Evolutionary conservation across 768 basidiomycete genomes (phyloP).

Genomic region (Steccherinum ochraceum): DNA sequence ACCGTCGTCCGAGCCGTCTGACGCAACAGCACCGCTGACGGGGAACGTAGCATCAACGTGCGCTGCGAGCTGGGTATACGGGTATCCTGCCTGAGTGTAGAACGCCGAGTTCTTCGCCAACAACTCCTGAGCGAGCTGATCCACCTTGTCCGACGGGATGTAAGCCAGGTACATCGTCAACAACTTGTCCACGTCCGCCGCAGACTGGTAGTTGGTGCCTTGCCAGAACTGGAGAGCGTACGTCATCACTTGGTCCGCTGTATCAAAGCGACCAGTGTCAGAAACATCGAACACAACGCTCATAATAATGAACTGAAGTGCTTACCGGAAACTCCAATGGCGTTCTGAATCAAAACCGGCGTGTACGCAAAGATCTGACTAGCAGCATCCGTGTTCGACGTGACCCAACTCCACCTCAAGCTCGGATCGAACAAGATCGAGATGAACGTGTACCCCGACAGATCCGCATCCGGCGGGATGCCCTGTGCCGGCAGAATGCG

Average conservation of each 20-base stretch:
- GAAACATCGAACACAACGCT: constrained; percentile 13
- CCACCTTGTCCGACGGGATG: constrained; percentile 51
- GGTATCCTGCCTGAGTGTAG: constrained; percentile 44
- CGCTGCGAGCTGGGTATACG: constrained; percentile 50
- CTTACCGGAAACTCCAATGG: constrained; percentile 40
- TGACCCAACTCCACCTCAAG: constrained; percentile 70
- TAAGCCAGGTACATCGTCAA: constrained; percentile 69
- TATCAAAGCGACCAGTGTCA: no score
- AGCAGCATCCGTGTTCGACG: constrained; percentile 44
- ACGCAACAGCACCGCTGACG: constrained; percentile 36
- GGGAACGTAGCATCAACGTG: constrained; percentile 68
- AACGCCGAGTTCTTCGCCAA: constrained; percentile 54
- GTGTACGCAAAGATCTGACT: constrained; percentile 76
- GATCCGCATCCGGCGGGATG: constrained; percentile 19
- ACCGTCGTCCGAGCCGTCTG: constrained; percentile 13
- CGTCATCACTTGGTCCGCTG: constrained; percentile 33
- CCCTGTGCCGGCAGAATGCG: constrained; percentile 44
- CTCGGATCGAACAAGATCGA: constrained; percentile 54
- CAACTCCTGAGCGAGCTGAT: constrained; percentile 59
- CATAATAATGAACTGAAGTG: constrained; percentile 22
- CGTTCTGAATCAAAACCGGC: constrained; percentile 42
- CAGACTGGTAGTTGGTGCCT: constrained; percentile 47
- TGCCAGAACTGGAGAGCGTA: constrained; percentile 66
- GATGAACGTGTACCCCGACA: constrained; percentile 43
- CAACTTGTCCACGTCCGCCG: constrained; percentile 42